phyloP scores from a whole-genome alignment of 2,329 filamentous ascomycete species.

The Cordyceps cateniannulata region DNA sequence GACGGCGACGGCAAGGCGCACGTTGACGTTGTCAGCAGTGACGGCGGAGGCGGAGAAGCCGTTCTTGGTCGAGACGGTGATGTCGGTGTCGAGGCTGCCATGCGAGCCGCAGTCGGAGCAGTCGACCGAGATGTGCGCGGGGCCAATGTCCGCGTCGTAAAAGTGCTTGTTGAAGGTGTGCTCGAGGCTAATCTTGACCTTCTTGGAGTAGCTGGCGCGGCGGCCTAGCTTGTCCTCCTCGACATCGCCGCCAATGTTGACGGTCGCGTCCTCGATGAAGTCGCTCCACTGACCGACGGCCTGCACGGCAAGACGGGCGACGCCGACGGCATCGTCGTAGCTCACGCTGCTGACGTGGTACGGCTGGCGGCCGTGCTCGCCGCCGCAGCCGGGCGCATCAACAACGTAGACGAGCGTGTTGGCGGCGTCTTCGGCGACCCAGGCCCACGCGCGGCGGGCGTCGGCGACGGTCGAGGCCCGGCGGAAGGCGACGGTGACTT shows the following conservation, averaged over 20 bases:
- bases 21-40: conserved; percentile 9
- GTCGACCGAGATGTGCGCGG: conserved; percentile 12
- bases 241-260: conserved; percentile 9
- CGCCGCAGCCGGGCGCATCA: conserved; percentile 10
- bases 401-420: conserved; percentile 11
- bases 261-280: conserved; percentile 9
- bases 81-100: conserved; percentile 12
- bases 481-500: conserved; percentile 1
- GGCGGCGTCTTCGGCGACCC: conserved; percentile 4
- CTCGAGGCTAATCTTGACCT: conserved; percentile 13
- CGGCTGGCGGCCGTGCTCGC: conserved; percentile 9
- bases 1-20: conserved; percentile 10
- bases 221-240: not conserved
- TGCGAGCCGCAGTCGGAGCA: conserved; percentile 13
- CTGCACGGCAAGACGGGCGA: conserved; percentile 1
- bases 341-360: conserved; percentile 6
- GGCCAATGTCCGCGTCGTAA: conserved; percentile 12
- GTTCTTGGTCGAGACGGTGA: conserved; percentile 11
- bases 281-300: conserved; percentile 5
- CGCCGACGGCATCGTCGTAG: not conserved
- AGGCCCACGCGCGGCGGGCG: conserved; percentile 8
- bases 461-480: not conserved
- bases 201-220: conserved; percentile 10
- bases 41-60: conserved; percentile 10
- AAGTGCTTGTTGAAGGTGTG: conserved; percentile 13